Conservation (phyloP, 1,284 basidiomycete species). For the Tilletia walkeri region DNA sequence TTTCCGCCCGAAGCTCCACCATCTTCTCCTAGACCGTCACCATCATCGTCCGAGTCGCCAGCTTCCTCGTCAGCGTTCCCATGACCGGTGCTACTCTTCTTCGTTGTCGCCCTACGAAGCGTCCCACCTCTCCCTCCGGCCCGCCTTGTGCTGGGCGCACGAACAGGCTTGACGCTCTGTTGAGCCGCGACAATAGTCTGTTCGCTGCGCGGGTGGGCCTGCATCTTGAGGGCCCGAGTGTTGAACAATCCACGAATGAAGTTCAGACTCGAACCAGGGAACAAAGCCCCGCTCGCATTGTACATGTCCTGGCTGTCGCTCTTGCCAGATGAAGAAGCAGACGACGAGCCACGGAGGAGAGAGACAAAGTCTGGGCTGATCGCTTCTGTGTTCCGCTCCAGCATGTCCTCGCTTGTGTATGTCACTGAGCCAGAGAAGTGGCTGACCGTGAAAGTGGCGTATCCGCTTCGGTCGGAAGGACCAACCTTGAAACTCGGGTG, state of each 20-base stretch:
- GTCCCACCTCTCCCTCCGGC: constrained; percentile 30
- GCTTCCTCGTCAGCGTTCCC: constrained; percentile 65
- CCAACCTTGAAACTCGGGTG: constrained; percentile 72
- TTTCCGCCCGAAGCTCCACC: constrained; percentile 17
- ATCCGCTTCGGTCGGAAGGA: constrained; percentile 67
- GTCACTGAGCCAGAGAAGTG: constrained; percentile 89
- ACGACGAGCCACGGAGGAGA: constrained; percentile 69
- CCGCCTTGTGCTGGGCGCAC: constrained; percentile 68
- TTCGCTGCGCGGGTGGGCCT: constrained; percentile 84
- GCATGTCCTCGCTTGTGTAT: constrained; percentile 84
- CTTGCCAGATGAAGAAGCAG: constrained; percentile 46
- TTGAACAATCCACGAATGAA: constrained; percentile 90
- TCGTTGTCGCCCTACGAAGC: constrained; percentile 24
- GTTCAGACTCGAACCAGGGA: constrained; percentile 58
- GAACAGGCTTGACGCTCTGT: constrained; percentile 87
- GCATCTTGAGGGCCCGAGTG: constrained; percentile 79
- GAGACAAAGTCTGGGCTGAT: constrained; percentile 90
- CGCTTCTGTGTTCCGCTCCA: constrained; percentile 83
- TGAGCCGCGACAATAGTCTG: constrained; percentile 87
- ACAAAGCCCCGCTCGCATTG: constrained; percentile 28
- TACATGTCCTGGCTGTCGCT: constrained; percentile 14
- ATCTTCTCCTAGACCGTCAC: constrained; percentile 24
- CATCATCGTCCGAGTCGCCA: constrained; percentile 57
- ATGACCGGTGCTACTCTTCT: constrained; percentile 61
- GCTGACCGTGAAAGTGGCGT: constrained; percentile 82